Conservation (phyloP, 352 stramenopile genomes). For the Pelagophyceae sp. region DNA sequence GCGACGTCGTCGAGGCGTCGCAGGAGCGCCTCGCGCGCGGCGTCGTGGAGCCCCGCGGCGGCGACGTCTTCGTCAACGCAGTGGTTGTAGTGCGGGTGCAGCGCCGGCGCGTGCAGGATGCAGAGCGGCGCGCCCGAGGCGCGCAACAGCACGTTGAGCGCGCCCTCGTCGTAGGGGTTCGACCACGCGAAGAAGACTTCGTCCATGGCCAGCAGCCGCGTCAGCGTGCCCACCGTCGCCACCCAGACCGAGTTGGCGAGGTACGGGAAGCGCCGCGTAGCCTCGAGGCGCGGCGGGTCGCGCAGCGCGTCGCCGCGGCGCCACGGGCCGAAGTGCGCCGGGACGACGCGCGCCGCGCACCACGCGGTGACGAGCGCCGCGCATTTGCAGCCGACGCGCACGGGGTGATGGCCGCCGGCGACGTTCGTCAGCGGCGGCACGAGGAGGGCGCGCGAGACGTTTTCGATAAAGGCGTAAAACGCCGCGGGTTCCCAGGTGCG, state of each 20-base stretch:
- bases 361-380: background rate
- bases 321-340: background rate
- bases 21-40: background rate
- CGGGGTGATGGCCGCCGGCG: background rate
- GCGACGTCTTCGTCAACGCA: background rate
- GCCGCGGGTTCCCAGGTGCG: background rate
- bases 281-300: background rate
- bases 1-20: no score
- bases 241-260: conserved; percentile 5
- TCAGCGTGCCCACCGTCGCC: background rate
- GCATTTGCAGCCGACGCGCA: background rate
- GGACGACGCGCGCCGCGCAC: background rate
- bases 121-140: background rate
- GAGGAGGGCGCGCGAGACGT: no score
- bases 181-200: background rate
- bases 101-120: background rate
- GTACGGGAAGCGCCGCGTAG: background rate
- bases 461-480: no score
- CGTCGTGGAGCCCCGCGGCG: background rate
- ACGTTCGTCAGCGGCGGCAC: background rate
- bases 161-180: background rate
- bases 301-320: no score
- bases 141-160: background rate
- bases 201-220: background rate
- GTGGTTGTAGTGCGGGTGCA: conserved; percentile 5